Evolutionary conservation across 2,329 filamentous ascomycete genomes (phyloP), one percentile per base, ranked within the genome.

Genomic region (Colletotrichum musicola): DNA sequence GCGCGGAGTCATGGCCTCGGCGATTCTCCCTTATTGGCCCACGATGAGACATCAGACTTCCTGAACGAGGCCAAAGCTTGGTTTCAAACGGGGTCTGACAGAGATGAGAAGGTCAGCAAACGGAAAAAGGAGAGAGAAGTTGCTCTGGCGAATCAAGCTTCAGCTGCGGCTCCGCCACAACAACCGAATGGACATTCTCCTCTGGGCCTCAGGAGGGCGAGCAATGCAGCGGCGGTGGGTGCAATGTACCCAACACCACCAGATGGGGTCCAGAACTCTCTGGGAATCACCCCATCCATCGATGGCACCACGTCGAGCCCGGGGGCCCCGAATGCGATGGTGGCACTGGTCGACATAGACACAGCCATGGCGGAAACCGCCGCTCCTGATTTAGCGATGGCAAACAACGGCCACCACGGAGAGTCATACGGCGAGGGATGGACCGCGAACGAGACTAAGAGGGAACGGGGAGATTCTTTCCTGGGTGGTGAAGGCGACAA

Each of bases 181-280:
- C 80, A 77, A 59, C 73, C 83, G 25, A 86, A 82, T 70, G 86
- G 82, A 1, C 81, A 86, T 57, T 89, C 88, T 7, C 86, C 88
- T 6, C 72, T 86, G 20, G 80, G 82, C 16, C 73, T 87, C 6
- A 83, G 87, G 70, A 81, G 87, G 72, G 79, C 85, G 44, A 85
- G 83, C 71, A 83, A 81, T 22, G 78, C 80, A 6, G 76, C 80
- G 13, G 78, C 81, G 6, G 79, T 82, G 25, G 86, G 87, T 49
- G 84, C 86, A 2, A 89, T 93, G 78, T 93, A 93, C 75, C 91
- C 90, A 9, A 93, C 91, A 6, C 91, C 91, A 2, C 91, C 91
- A 12, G 91, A 93, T 74, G 90, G 85, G 14, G 79, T 90, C 18
- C 88, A 89, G 47, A 83, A 84, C 59, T 78, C 80, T 2, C 78